phyloP scores from a whole-genome alignment of 495 filamentous ascomycete genomes.

The Geopyxis carbonaria region DNA sequence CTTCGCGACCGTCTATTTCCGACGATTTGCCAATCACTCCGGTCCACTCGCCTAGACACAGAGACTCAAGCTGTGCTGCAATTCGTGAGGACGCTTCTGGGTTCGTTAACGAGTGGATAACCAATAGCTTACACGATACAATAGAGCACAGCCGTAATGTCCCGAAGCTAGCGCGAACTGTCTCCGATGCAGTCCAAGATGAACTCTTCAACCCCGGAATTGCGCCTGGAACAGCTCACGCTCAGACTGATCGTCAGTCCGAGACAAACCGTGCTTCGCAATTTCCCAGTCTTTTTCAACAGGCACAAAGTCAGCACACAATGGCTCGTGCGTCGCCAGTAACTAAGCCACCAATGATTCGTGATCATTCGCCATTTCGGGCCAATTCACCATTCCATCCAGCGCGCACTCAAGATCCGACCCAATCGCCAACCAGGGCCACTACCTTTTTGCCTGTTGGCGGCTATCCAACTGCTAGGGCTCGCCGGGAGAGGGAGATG shows the following conservation, averaged over 20 bases:
- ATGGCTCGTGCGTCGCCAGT: conserved; percentile 39
- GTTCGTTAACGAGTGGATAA: conserved; percentile 38
- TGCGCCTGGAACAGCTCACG: conserved; percentile 27
- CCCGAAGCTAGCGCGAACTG: conserved; percentile 69
- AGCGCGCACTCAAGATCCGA: conserved; percentile 29
- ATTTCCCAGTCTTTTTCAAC: conserved; percentile 50
- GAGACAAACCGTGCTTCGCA: conserved; percentile 32
- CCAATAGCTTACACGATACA: conserved; percentile 40
- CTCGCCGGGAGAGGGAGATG: conserved; percentile 42
- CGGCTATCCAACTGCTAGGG: conserved; percentile 27
- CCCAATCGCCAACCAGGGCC: conserved; percentile 25
- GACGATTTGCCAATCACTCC: conserved; percentile 23
- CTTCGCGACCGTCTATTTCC: conserved; percentile 18
- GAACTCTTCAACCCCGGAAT: conserved; percentile 53
- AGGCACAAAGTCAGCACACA: conserved; percentile 49
- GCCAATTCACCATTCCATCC: conserved; percentile 51
- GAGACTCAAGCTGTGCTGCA: conserved; percentile 15
- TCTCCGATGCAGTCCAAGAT: conserved; percentile 70
- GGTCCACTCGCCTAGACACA: conserved; percentile 15
- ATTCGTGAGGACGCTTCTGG: conserved; percentile 33
- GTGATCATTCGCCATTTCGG: conserved; percentile 72
- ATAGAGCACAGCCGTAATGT: conserved; percentile 29
- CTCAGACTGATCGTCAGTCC: conserved; percentile 30
- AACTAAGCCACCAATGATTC: conserved; percentile 35
- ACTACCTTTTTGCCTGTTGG: conserved; percentile 11